Percentiles rank a stretch among this genome's conserved stretches.
phyloP scores from a whole-genome alignment of 2,329 filamentous ascomycete genomes.

The Phaeoacremonium minimum region DNA sequence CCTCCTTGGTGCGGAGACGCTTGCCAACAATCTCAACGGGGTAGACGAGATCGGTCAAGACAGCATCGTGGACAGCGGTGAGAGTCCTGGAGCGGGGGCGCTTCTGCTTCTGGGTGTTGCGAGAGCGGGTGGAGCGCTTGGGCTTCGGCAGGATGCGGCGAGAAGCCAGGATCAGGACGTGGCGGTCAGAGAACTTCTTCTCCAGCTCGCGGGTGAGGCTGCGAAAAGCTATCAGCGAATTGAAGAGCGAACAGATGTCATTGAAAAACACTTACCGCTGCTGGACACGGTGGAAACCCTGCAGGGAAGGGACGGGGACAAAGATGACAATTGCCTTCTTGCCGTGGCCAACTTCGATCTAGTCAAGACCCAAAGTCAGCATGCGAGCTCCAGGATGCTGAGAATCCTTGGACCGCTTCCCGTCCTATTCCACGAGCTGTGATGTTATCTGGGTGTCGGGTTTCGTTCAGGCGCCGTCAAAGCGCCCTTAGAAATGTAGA shows the following conservation, averaged over 20 bases:
- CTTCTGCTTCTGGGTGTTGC: conserved; percentile 98
- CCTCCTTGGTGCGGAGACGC: conserved; percentile 97
- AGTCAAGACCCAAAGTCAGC: conserved; percentile 65
- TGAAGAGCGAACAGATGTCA: conserved; percentile 1
- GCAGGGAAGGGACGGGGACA: conserved; percentile 98
- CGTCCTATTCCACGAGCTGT: conserved; percentile 59
- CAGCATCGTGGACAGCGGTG: conserved; percentile 97
- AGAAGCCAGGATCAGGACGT: conserved; percentile 97
- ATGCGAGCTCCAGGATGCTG: conserved; percentile 67
- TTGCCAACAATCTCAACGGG: conserved; percentile 99
- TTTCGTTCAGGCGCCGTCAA: too few relatives aligned
- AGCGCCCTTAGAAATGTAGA: conserved; percentile 12
- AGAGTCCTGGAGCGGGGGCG: conserved; percentile 95
- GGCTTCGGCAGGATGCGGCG: conserved; percentile 98
- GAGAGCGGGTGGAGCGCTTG: conserved; percentile 95
- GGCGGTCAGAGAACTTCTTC: conserved; percentile 99
- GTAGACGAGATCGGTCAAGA: conserved; percentile 97
- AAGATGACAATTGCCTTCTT: conserved; percentile 99
- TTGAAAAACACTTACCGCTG: conserved; percentile 73
- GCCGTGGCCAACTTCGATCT: conserved; percentile 99
- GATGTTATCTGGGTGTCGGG: conserved; percentile 17
- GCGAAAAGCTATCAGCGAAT: neutral
- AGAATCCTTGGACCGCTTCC: conserved; percentile 68
- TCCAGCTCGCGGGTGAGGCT: conserved; percentile 99
- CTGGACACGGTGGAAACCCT: conserved; percentile 99